Conservation (phyloP, 805 yeast genomes). For the Saturnispora ahearnii region DNA sequence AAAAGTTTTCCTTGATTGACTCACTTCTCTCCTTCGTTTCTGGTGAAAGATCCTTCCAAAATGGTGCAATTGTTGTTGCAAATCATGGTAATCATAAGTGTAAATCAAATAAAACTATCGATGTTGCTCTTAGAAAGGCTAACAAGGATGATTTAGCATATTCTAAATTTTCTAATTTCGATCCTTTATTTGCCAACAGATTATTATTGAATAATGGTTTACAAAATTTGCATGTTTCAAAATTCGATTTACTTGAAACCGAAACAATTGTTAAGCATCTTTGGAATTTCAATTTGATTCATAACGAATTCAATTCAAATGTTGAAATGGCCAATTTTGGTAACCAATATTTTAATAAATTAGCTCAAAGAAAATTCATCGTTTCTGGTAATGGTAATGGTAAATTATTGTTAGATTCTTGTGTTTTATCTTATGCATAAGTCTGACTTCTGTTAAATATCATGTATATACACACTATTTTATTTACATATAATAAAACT, state of each 20-base stretch:
- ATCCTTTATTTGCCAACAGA: constrained; percentile 42
- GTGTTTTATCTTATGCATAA: constrained; percentile 28
- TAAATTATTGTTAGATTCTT: constrained; percentile 36
- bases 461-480: constrained; percentile 8
- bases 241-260: constrained; percentile 39
- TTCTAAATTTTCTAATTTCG: constrained; percentile 39
- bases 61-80: constrained; percentile 60
- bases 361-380: constrained; percentile 42
- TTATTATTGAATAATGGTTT: constrained; percentile 29
- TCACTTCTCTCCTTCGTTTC: constrained; percentile 44
- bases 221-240: constrained; percentile 31
- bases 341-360: constrained; percentile 23
- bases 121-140: constrained; percentile 36
- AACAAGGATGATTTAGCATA: constrained; percentile 62
- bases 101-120: constrained; percentile 50
- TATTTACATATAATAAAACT: no score
- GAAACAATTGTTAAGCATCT: constrained; percentile 33
- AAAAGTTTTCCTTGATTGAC: constrained; percentile 55
- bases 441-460: not conserved
- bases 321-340: constrained; percentile 13
- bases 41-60: constrained; percentile 43
- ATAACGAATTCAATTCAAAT: constrained; percentile 28
- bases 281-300: constrained; percentile 32
- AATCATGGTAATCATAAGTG: constrained; percentile 47
- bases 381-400: constrained; percentile 63